Base-by-base conservation (phyloP, 352 stramenopile species). In the Pythium biforme region DNA sequence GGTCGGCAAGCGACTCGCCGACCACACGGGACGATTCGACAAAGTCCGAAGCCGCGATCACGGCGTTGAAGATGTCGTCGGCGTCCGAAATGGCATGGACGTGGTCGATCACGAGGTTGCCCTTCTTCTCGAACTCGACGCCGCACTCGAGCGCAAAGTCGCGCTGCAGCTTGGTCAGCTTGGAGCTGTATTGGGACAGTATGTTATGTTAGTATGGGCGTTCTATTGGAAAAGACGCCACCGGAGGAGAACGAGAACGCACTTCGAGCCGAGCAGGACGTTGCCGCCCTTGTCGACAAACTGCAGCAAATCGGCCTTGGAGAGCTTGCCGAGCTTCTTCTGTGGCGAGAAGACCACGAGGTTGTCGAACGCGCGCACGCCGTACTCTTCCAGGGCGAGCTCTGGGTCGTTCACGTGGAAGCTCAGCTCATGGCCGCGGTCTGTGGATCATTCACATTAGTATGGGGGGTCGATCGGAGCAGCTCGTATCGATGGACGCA, bases 231-330 rank as follows among this genome's bases (percentile, higher is more conserved):
- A 45, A 6, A 11, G 39, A 47, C 27, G 5, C 25, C 40, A 27
- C 10, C 22, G 10, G n/a, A 12, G 15, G 10, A 4, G 6, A 8
- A 53, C 8, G 1, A 23, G 9, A 2, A 47, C 26, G 33, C 37
- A 84, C 70, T 67, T 84, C 26, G 83, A 73, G 23, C 77, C 71
- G 23, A 92, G 73, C 53, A 97, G 64, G 51, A 97, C 74, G 61
- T 95, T 96, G 45, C 88, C 88, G 48, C 89, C 89, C 50, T 79
- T 63, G 48, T 96, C 84, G n/a, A 97, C 77, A 71, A 97, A 97
- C 46, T 83, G 69, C 64, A 96, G 69, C 52, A 91, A 34, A 53
- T 90, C 74, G 22, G 81, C 75, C 65, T 91, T 92, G 57, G 69
- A 69, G 52, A 93, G 73, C 51, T 75, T 77, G 22, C 75, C 78